Conservation (phyloP, 306 rosid species). For the Trifolium dubium region DNA sequence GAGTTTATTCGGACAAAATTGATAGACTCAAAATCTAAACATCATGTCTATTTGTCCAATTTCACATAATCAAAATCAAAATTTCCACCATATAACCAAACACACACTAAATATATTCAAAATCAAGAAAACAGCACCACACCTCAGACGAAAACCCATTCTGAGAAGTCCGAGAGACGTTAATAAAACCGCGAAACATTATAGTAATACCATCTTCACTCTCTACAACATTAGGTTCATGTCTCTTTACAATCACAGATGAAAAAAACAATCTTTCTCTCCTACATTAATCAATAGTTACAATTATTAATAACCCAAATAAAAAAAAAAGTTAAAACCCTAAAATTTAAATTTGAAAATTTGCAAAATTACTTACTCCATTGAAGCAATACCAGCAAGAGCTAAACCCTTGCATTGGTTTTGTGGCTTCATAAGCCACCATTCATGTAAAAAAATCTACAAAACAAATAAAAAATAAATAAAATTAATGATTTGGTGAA, state of each 20-base stretch:
- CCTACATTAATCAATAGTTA: slow-evolving; percentile 26
- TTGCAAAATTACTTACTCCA: slow-evolving; percentile 15
- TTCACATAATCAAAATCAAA: not conserved
- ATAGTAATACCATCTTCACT: slow-evolving; percentile 44
- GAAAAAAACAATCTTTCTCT: slow-evolving; percentile 42
- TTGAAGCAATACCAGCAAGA: slow-evolving; percentile 46
- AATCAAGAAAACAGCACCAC: not conserved
- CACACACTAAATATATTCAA: not conserved
- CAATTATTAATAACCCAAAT: not conserved
- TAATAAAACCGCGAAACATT: slow-evolving; percentile 41
- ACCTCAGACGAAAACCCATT: slow-evolving; percentile 49
- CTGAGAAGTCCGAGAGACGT: slow-evolving; percentile 37
- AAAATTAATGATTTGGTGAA: not conserved
- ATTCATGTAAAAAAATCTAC: slow-evolving; percentile 45
- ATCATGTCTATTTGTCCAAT: not conserved
- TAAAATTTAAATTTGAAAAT: not conserved
- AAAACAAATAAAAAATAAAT: not conserved
- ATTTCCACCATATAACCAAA: not conserved
- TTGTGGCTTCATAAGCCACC: slow-evolving; percentile 52
- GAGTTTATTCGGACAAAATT: too few species aligned
- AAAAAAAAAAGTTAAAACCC: not conserved
- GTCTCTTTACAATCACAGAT: slow-evolving; percentile 40
- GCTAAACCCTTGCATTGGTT: slow-evolving; percentile 42
- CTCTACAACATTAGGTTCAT: slow-evolving; percentile 48
- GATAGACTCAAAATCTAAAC: too few species aligned